Base-by-base conservation (phyloP, 75 land plant genomes). In the Picea sitchensis region DNA sequence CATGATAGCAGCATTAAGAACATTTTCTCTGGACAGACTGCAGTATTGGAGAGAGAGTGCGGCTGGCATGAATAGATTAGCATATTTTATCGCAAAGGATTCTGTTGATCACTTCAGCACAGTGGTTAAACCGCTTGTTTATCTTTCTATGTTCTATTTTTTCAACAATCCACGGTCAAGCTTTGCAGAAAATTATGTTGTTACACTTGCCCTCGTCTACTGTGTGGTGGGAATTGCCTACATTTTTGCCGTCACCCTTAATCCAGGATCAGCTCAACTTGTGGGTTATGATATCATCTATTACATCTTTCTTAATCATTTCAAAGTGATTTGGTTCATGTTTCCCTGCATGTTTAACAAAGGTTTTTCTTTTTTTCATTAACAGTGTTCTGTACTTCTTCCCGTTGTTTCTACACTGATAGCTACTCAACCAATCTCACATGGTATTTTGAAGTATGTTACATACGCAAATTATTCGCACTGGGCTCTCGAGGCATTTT, bases 121-220 rank as follows among this genome's bases (percentile, higher is more conserved):
- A 65, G 44, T 90, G 30, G 80, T 96, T 78, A 96, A 95, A 69
- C 99, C 98, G 36, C 47, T 96, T 69, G 93, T 96, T 64, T 96
- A 91, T 77, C 87, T 96, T 21, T 95, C 98, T 1, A 90, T 92
- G 93, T 96, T 95, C 85, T 96, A 90, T 71, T 96, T 91, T 88
- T 95, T 95, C 91, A 90, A 87, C 90, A 91, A 91, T 77, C 99
- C 99, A 32, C 89, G 98, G 71, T 96, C 99, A 44, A 80, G 92
- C 5, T 92, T 96, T 65, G 1, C 72, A 23, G 91, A 87, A 34
- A 92, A 95, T 71, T 96, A 95, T 76, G 17, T 87, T 60, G 82
- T 96, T 58, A 79, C 96, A 60, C 44, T 95, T 23, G 89, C 89
- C 41, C 88, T 96, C 41, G 89, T 92, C 2, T 96, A 96, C 80